Base-by-base conservation (phyloP, 2,329 filamentous ascomycete genomes). In the Hymenoscyphus scutula region DNA sequence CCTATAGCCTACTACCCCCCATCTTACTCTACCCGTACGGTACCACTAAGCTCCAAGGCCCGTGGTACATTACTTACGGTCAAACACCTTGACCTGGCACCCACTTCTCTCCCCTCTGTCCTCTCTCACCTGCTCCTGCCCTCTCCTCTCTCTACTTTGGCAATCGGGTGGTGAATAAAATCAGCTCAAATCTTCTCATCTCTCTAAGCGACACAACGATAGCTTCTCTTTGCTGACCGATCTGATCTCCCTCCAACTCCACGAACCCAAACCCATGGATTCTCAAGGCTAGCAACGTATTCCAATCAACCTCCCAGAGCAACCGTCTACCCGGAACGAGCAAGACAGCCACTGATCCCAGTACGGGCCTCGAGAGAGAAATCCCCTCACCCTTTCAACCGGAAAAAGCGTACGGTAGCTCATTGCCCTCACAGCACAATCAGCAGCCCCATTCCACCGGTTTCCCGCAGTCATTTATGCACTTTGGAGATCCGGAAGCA, bases 131-230 rank as follows among this genome's bases (percentile, higher is more conserved):
- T 30, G 29, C 29, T 30, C 29, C 29, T 30, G 32, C 30, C 32
- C 17, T 57, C 5, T 25, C 32, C 19, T 38, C 37, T 25, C 51
- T 45, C 32, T 19, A 17, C 15, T 41, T 29, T 56, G 27, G 11
- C 13, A 34, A 7, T 17, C 25, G 7, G 41, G 41, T 19, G 19
- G 41, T 23, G 41, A 48, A 48, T n/a, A 61, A 61, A 69, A 70
- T 63, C 65, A 67, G 67, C 68, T 64, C 69, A 71, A 69, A 68
- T 38, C 61, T 64, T 45, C 65, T 65, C 67, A 17, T 19, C n/a
- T 8, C 41, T 62, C 29, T 58, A 56, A 34, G 32, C 32, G 10
- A 34, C 32, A 34, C 32, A 34, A 34, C 32, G 32, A 34, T 11
- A 11, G 32, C 32, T n/a, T n/a, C 10, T 34, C 32, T 34, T 8